Evolutionary conservation across 352 stramenopile species (phyloP), one percentile per base, ranked within the genome.

Genomic region (Phytophthora nicotianae): DNA sequence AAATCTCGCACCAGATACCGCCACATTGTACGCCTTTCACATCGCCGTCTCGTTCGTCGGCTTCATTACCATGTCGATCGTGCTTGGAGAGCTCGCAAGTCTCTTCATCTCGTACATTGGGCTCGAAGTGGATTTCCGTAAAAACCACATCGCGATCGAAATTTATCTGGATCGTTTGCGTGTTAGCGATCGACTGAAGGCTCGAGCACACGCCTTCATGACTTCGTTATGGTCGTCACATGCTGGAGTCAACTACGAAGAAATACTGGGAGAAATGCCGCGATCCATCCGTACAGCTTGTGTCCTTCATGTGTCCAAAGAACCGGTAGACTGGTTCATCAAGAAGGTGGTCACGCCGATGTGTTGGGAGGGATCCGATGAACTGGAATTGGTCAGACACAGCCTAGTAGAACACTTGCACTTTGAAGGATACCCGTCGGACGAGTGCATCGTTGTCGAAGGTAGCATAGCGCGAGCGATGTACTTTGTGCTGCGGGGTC

Each of bases 401-500:
- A 72, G 33, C 1, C 53, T 88, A 5, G 73, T 78, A 4, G 58
- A 74, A 16, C 61, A 76, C 14, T 50, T 91, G 2, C 70, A 67
- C 11, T 89, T 89, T 32, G 76, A 90, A 51, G 73, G 77, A 17
- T 90, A 87, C 19, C 79, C 80, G 6, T 71, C 76, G 13, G 75
- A 82, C 26, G 83, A 91, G 33, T 69, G 55, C 14, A 77, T 90
- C 4, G 58, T 91, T 8, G 62, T 73, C 20, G 81, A 91, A 67
- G 81, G 81, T 1, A 83, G 60, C 19, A 84, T 90, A 55, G 50
- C 71, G 6, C 75, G 72, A 42, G 70, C 77, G 23, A 87, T 90
- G 75, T 89, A 88, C 63, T 90, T 90, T 65, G 83, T 91, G 47
- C 24, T 92, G 10, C 75, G 77, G 5, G 83, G 83, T 0, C 47